A percentile compares a stretch with the other conserved stretches of the same genome.
Conservation (phyloP, 2,329 filamentous ascomycete genomes). For the Achaetomium macrosporum region DNA sequence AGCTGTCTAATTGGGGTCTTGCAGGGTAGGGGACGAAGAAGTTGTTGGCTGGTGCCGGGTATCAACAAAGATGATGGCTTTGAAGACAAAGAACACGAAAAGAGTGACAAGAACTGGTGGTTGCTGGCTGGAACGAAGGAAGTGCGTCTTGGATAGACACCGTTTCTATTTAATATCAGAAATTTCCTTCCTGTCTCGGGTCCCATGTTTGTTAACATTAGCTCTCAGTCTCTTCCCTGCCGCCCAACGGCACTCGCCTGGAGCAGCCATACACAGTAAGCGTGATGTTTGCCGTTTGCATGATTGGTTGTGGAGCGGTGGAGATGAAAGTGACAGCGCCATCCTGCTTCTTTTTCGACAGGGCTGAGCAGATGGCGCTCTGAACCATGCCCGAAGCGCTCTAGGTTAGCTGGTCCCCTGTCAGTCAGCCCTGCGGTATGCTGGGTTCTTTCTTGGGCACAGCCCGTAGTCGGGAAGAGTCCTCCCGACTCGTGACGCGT, state of each 20-base stretch:
- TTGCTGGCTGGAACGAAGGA: not conserved
- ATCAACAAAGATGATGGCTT: not conserved
- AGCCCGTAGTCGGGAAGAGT: not conserved
- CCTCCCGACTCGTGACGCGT: not conserved
- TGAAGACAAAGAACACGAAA: not conserved
- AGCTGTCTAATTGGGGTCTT: not conserved
- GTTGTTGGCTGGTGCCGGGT: conserved; percentile 2
- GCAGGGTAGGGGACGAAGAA: not conserved
- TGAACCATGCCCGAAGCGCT: not conserved
- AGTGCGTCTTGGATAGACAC: not conserved
- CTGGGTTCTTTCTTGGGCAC: not conserved
- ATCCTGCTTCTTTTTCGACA: conserved; percentile 1
- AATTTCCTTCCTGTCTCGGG: not conserved
- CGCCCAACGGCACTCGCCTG: not conserved
- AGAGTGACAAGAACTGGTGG: conserved; percentile 13
- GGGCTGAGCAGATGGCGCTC: conserved; percentile 6
- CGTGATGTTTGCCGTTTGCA: not conserved
- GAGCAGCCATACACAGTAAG: not conserved
- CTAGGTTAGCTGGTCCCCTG: not conserved
- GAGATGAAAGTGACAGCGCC: conserved; percentile 11
- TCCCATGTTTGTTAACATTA: too few relatives aligned
- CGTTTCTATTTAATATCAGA: not conserved
- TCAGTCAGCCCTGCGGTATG: conserved; percentile 6
- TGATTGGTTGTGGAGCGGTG: conserved; percentile 5
- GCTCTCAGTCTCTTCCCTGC: not conserved